Percentiles rank a stretch among this genome's conserved stretches.
These are phyloP conservation scores for Trichoderma koningiopsis DNA, from an alignment of 2,329 filamentous ascomycete genomes.

Conservation along the genomic window DNA sequence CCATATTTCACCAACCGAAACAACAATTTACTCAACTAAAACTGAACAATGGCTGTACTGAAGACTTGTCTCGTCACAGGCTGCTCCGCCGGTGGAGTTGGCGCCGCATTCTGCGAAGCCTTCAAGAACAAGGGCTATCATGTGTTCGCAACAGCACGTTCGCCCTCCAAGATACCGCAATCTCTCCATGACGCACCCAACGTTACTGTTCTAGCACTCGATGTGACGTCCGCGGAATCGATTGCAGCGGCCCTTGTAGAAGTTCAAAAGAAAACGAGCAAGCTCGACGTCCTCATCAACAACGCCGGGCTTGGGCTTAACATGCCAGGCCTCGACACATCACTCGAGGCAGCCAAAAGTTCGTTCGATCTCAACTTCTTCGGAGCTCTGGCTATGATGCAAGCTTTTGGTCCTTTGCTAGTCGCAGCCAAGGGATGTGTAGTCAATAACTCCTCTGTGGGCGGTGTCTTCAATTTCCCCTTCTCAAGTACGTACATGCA, in stretches of 20 bases:
- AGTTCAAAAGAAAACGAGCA: constrained; percentile 30
- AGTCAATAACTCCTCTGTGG: constrained; percentile 25
- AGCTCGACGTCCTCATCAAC: constrained; percentile 35
- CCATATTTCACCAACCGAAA: background rate
- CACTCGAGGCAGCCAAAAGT: constrained; percentile 26
- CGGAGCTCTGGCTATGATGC: constrained; percentile 40
- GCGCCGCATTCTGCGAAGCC: constrained; percentile 36
- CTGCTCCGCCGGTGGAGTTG: constrained; percentile 40
- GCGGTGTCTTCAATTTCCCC: background rate
- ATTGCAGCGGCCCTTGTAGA: constrained; percentile 27
- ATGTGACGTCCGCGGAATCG: constrained; percentile 31
- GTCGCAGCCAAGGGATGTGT: constrained; percentile 36
- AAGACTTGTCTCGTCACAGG: constrained; percentile 40
- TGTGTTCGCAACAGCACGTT: constrained; percentile 38
- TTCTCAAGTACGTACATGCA: constrained; percentile 1
- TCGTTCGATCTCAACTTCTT: constrained; percentile 45
- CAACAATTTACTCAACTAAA: background rate
- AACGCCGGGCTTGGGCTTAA: constrained; percentile 33
- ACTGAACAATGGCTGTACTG: constrained; percentile 16
- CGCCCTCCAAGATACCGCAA: constrained; percentile 32
- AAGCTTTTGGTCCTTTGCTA: constrained; percentile 41
- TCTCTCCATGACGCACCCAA: constrained; percentile 25
- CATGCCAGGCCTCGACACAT: constrained; percentile 33
- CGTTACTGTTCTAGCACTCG: constrained; percentile 32
- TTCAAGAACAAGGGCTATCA: constrained; percentile 34